Percentiles rank a stretch among this genome's conserved stretches.
phyloP scores from a whole-genome alignment of 495 filamentous ascomycete genomes.

The Cercophora newfieldiana region DNA sequence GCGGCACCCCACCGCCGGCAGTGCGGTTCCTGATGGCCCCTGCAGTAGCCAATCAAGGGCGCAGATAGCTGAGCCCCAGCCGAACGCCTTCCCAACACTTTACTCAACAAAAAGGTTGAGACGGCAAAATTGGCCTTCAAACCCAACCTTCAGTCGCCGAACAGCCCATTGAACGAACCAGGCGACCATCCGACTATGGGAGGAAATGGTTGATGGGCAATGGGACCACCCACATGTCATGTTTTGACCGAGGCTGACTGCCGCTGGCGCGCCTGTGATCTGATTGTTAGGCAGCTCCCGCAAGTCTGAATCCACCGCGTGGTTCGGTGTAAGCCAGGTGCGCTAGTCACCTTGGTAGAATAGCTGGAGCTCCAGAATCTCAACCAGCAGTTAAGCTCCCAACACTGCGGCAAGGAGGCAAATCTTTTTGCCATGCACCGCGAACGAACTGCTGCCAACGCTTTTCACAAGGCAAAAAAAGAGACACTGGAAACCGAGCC shows the following conservation, averaged over 20 bases:
- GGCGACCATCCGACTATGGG: not conserved
- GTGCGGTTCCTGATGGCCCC: not conserved
- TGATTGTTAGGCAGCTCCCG: not conserved
- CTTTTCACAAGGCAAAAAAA: not conserved
- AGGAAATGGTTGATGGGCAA: slow-evolving; percentile 21
- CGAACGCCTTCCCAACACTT: slow-evolving; percentile 34
- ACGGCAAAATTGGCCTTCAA: slow-evolving; percentile 24
- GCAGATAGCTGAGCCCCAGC: slow-evolving; percentile 2
- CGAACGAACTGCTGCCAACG: not conserved
- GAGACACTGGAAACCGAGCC: not conserved
- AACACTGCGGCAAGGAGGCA: not conserved
- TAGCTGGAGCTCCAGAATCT: not conserved
- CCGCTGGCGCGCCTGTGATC: slow-evolving; percentile 15
- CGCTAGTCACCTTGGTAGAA: not conserved
- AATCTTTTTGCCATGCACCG: not conserved
- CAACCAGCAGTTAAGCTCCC: not conserved
- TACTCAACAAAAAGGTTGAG: slow-evolving; percentile 37
- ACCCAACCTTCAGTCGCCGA: slow-evolving; percentile 5
- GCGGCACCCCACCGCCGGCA: not conserved
- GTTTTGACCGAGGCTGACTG: slow-evolving; percentile 25
- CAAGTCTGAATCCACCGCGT: not conserved
- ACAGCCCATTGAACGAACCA: not conserved
- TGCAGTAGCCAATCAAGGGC: slow-evolving; percentile 17
- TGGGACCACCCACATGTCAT: slow-evolving; percentile 29
- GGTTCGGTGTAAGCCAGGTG: not conserved